Percentiles rank a stretch among this genome's conserved stretches.
Evolutionary conservation across 1,284 basidiomycete genomes (phyloP).

Genomic region (Rhodofomes roseus): DNA sequence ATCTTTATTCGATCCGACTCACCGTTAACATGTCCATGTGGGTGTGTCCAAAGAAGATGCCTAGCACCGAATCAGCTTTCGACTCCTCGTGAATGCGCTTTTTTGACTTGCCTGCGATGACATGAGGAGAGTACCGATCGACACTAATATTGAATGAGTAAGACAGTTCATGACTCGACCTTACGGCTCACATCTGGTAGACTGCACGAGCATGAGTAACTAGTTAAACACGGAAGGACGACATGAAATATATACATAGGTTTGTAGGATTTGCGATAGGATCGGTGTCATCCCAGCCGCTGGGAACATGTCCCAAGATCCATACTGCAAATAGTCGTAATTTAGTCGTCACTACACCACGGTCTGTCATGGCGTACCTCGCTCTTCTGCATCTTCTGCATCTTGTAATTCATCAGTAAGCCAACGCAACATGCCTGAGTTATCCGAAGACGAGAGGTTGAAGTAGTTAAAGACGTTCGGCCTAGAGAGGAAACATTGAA

Average conservation of each 20-base stretch:
- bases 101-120: constrained; percentile 68
- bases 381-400: constrained; percentile 67
- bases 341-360: not conserved
- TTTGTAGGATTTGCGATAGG: constrained; percentile 58
- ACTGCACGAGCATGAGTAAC: constrained; percentile 34
- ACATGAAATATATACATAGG: constrained; percentile 56
- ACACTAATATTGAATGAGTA: constrained; percentile 44
- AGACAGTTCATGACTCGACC: constrained; percentile 9
- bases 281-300: constrained; percentile 74
- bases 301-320: constrained; percentile 78
- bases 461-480: constrained; percentile 74
- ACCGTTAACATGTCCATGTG: constrained; percentile 78
- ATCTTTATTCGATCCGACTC: constrained; percentile 16
- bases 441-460: constrained; percentile 68
- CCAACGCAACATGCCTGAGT: constrained; percentile 73
- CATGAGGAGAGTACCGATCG: constrained; percentile 73
- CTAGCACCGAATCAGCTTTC: not conserved
- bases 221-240: constrained; percentile 14
- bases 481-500: constrained; percentile 15
- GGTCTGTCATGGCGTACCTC: constrained; percentile 37
- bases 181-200: constrained; percentile 58
- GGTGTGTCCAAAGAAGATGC: constrained; percentile 61
- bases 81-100: too few relatives aligned
- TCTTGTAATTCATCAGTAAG: constrained; percentile 77
- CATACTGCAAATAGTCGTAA: constrained; percentile 44